A percentile compares a stretch with the other conserved stretches of the same genome.
phyloP scores from a whole-genome alignment of 371 early-diverging fungal genomes.

The Mortierella sp. region DNA sequence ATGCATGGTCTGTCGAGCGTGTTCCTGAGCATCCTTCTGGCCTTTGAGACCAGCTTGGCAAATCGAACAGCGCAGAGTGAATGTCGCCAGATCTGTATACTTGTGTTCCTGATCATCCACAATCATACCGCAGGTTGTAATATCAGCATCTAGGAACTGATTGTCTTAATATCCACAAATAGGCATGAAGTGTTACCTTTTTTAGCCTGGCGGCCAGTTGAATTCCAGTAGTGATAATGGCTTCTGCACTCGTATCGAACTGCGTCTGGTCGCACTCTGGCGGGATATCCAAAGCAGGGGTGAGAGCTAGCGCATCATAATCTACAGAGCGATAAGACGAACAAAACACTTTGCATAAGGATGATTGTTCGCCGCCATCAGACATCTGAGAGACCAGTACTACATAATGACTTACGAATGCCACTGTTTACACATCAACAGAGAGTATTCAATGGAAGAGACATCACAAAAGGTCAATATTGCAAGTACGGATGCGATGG shows the following conservation, averaged over 20 bases:
- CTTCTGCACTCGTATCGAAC: constrained; percentile 54
- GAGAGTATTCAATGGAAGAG: not conserved
- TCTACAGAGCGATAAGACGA: constrained; percentile 43
- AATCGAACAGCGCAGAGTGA: constrained; percentile 63
- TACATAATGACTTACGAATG: constrained; percentile 60
- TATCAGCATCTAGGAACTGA: not conserved
- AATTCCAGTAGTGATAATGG: constrained; percentile 55
- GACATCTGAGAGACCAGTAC: not conserved
- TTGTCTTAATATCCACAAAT: not conserved
- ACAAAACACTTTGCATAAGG: not conserved
- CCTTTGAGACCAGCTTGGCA: constrained; percentile 66
- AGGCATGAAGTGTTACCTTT: constrained; percentile 43
- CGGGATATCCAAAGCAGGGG: constrained; percentile 58
- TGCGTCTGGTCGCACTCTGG: constrained; percentile 66
- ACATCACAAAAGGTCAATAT: not conserved
- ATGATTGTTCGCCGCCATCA: not conserved
- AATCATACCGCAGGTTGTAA: not conserved
- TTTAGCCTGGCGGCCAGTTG: constrained; percentile 57
- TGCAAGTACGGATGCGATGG: not conserved
- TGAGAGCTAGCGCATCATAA: constrained; percentile 68
- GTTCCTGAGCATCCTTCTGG: constrained; percentile 62
- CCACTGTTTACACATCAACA: constrained; percentile 41
- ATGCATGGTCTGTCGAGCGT: constrained; percentile 44
- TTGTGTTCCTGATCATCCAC: constrained; percentile 56
- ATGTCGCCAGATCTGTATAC: constrained; percentile 68